phyloP scores from a whole-genome alignment of 2,329 filamentous ascomycete genomes.

The Aspergillus cejpii region DNA sequence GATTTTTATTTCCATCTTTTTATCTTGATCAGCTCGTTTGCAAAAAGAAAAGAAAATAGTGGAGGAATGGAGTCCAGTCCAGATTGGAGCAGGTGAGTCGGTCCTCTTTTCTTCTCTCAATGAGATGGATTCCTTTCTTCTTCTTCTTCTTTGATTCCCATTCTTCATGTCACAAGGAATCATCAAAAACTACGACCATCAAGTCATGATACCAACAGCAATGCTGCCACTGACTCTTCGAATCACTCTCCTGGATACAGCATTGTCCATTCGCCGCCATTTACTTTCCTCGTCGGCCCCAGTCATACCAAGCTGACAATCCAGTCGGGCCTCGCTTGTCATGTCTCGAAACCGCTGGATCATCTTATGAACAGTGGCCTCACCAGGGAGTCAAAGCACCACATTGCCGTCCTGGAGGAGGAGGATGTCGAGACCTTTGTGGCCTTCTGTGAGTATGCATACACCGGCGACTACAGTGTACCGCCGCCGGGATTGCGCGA shows the following conservation, averaged over 20 bases:
- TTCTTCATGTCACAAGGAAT: neutral
- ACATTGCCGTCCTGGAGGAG: constrained; percentile 41
- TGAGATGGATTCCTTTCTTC: neutral
- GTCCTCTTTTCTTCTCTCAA: neutral
- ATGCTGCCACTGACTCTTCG: constrained; percentile 18
- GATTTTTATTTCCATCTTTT: neutral
- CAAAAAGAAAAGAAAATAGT: neutral
- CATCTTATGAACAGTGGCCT: constrained; percentile 43
- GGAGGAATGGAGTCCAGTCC: constrained; percentile 23
- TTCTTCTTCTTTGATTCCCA: neutral
- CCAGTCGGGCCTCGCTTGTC: constrained; percentile 41
- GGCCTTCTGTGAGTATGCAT: constrained; percentile 46
- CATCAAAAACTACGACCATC: neutral
- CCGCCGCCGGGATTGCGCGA: constrained; percentile 24
- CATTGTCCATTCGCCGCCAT: constrained; percentile 41
- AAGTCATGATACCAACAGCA: constrained; percentile 9
- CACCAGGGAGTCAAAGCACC: constrained; percentile 41
- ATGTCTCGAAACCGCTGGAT: constrained; percentile 41
- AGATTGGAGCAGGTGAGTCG: constrained; percentile 32
- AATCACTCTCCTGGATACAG: constrained; percentile 22
- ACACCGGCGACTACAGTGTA: constrained; percentile 44
- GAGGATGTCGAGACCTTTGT: constrained; percentile 46
- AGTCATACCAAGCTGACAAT: constrained; percentile 43
- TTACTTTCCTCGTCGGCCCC: constrained; percentile 44
- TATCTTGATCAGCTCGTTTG: neutral